Conservation (phyloP, 805 yeast species). For the Starmerella floricola region DNA sequence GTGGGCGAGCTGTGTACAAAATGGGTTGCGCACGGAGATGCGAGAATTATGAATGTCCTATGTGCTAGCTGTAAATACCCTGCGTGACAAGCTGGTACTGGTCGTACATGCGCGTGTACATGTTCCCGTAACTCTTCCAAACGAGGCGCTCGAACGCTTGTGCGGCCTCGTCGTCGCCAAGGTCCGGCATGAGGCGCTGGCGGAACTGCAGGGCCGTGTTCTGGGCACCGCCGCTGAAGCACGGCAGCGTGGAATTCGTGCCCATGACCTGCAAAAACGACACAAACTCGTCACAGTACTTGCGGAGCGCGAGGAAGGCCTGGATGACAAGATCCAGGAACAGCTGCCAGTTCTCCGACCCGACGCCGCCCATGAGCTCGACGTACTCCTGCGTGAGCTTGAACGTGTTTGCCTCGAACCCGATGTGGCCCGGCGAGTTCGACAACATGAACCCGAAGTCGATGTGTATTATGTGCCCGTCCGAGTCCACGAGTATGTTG, state of each 20-base stretch:
- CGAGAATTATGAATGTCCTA: background rate
- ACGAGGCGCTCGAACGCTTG: conserved; percentile 70
- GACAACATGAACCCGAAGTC: conserved; percentile 91
- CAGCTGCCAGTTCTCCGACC: conserved; percentile 44
- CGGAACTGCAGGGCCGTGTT: conserved; percentile 58
- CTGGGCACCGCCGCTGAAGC: conserved; percentile 77
- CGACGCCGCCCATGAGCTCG: conserved; percentile 72
- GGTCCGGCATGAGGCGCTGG: conserved; percentile 70
- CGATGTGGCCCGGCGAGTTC: conserved; percentile 93
- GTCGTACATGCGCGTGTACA: conserved; percentile 85
- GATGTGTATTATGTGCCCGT: conserved; percentile 81
- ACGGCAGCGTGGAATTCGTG: conserved; percentile 77
- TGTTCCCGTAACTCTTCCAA: conserved; percentile 71
- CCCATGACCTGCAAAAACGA: conserved; percentile 90
- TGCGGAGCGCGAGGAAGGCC: conserved; percentile 63
- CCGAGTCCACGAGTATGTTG: conserved; percentile 88
- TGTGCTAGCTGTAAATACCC: conserved; percentile 53
- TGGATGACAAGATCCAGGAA: conserved; percentile 55
- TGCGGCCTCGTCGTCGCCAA: conserved; percentile 61
- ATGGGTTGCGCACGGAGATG: too few species aligned
- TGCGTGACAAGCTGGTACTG: conserved; percentile 91
- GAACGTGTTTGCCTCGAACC: conserved; percentile 96
- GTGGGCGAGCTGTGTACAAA: too few species aligned
- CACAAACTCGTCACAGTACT: conserved; percentile 59
- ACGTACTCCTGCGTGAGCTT: conserved; percentile 82